Base-by-base conservation (phyloP, 2,329 filamentous ascomycete species). In the Diplodia mutila region DNA sequence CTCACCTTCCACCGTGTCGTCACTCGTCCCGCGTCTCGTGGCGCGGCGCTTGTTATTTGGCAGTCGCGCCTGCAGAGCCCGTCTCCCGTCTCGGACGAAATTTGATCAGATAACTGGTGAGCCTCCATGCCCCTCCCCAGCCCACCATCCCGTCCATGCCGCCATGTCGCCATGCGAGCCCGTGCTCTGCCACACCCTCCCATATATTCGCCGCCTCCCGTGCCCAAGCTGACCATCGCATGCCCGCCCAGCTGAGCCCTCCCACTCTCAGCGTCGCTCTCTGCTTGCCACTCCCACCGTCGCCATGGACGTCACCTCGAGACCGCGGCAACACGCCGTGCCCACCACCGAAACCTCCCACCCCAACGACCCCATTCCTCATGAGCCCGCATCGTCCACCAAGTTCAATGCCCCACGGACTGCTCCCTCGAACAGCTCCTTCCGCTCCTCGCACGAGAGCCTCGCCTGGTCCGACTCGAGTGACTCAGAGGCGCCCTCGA, bases 281-380 rank as follows among this genome's bases (percentile, higher is more conserved):
- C 66, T 68, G 70, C 65, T 37, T 67, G 29, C 55, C 61, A 68
- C 70, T 51, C 68, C 74, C 49, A 65, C 71, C 66, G 59, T 73
- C 32, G 68, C 71, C 29, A 68, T 67, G 70, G 59, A 51, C 46
- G 42, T 48, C 25, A 63, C 59, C 46, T 71, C 73, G 34, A 75
- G 76, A 69, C 73, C 72, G n/a, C 61, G 52, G 63, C 77, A 79
- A 63, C 75, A 73, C 63, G 75, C 71, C 67, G 78, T 83, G 53
- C 81, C 82, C 37, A 75, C 76, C 67, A 78, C 76, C 48, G 71
- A 77, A 3, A 82, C 80, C 53, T 83, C 81, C 54, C 80, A 83
- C 70, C 81, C 82, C 0, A 70, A 80, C 73, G 79, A 83, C 69
- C 81, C 82, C 1, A 80, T 84, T 21, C 81, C 82, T 52, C 72